Evolutionary conservation across 345 rosid species (phyloP).

Genomic region (Citrus inodora): DNA sequence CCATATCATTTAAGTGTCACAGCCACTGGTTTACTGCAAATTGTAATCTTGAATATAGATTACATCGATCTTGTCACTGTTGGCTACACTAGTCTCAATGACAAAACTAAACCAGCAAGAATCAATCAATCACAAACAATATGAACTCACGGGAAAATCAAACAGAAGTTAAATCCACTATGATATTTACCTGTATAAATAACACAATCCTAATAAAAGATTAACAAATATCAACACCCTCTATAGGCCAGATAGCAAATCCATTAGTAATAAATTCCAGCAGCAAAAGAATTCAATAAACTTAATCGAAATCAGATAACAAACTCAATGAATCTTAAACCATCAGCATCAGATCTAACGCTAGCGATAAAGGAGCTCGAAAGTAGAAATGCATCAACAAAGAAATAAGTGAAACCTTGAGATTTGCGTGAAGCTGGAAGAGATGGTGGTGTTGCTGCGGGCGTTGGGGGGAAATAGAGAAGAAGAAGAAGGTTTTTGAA

Average conservation of each 20-base stretch:
- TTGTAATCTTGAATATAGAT: not conserved
- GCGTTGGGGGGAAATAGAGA: too few relatives aligned
- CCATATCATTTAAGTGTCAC: not conserved
- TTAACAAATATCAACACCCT: not conserved
- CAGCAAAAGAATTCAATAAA: too few relatives aligned
- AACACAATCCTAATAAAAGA: not conserved
- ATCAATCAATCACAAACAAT: not conserved
- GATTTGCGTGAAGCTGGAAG: not conserved
- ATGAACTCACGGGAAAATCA: not conserved
- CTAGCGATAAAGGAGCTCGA: not conserved
- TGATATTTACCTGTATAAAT: too few relatives aligned
- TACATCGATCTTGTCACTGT: not conserved
- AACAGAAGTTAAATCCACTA: not conserved
- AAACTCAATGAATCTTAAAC: not conserved
- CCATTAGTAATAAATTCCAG: not conserved
- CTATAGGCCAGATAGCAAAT: not conserved
- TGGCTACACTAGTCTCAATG: not conserved
- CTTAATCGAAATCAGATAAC: not conserved
- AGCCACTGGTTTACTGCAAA: not conserved
- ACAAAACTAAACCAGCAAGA: not conserved
- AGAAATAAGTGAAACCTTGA: not conserved
- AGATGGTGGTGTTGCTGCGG: too few relatives aligned
- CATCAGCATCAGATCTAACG: not conserved
- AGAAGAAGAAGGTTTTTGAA: not conserved
- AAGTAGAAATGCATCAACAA: not conserved